phyloP scores from a whole-genome alignment of 2,329 filamentous ascomycete genomes.

The Whalleya microplaca region DNA sequence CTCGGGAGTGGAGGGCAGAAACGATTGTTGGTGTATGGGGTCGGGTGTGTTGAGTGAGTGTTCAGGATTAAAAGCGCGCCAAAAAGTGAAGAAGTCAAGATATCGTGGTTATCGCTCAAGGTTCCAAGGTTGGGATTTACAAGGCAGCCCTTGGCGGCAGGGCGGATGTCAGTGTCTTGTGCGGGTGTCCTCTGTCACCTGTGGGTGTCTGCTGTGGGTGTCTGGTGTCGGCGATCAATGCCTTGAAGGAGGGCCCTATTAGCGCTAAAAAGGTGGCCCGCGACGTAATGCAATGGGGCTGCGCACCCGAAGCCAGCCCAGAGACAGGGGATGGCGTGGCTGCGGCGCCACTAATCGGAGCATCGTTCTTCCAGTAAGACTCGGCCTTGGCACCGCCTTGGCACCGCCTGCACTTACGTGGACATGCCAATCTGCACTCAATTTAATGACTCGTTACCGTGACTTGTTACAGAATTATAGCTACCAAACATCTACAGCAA shows the following conservation, averaged over 20 bases:
- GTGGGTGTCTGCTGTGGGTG: too few species aligned
- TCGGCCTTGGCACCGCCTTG: not conserved
- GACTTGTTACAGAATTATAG: too few species aligned
- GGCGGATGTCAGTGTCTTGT: too few species aligned
- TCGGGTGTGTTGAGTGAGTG: not conserved
- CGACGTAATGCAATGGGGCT: constrained; percentile 39
- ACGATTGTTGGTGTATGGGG: not conserved
- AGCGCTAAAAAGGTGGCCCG: constrained; percentile 31
- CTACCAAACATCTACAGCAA: too few species aligned
- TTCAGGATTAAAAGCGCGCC: too few species aligned
- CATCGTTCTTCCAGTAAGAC: not conserved
- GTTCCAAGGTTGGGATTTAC: not conserved
- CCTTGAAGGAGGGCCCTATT: constrained; percentile 19
- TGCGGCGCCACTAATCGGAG: constrained; percentile 5
- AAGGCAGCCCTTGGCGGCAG: not conserved
- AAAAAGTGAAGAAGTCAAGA: not conserved
- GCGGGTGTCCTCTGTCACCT: too few species aligned
- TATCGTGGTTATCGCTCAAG: not conserved
- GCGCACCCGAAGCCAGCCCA: constrained; percentile 19
- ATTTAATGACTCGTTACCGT: not conserved
- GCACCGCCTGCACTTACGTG: not conserved
- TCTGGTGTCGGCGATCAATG: not conserved
- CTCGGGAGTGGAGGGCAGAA: not conserved
- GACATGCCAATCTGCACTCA: not conserved
- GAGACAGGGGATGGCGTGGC: constrained; percentile 15